phyloP scores from a whole-genome alignment of 805 yeast genomes.

The Kregervanrija pseudodelftensis region DNA sequence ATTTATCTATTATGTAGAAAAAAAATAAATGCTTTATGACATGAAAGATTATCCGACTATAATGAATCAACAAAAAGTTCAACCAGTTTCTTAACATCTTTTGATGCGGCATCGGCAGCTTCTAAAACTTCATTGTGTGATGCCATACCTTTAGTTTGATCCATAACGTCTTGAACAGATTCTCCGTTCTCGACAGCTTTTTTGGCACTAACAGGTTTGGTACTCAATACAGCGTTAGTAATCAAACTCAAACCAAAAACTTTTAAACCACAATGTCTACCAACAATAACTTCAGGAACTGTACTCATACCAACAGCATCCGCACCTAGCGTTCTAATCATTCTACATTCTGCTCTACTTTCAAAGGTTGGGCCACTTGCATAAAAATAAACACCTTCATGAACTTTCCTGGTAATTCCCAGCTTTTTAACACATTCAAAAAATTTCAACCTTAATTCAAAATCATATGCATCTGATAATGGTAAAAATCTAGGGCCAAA shows the following conservation, averaged over 20 bases:
- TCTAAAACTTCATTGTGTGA: conserved; percentile 88
- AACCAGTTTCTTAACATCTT: conserved; percentile 68
- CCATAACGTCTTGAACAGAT: conserved; percentile 32
- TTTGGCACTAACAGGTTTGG: conserved; percentile 59
- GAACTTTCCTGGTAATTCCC: conserved; percentile 49
- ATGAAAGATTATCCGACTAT: background rate
- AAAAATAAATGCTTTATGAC: background rate
- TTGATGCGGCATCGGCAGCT: conserved; percentile 71
- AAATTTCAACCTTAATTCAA: conserved; percentile 56
- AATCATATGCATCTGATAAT: conserved; percentile 82
- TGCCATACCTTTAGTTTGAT: conserved; percentile 65
- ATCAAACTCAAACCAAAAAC: conserved; percentile 82
- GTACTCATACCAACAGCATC: conserved; percentile 98
- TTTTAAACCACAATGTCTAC: conserved; percentile 77
- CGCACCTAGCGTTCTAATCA: conserved; percentile 66
- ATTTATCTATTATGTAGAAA: background rate
- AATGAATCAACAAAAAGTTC: conserved; percentile 42
- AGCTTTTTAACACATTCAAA: conserved; percentile 42
- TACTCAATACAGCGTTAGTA: conserved; percentile 75
- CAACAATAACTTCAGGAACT: conserved; percentile 91
- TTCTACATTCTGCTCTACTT: conserved; percentile 83
- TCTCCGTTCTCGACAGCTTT: conserved; percentile 28
- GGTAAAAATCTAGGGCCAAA: conserved; percentile 88
- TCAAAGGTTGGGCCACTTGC: conserved; percentile 95
- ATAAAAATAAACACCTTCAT: conserved; percentile 82